Evolutionary conservation across 2,329 filamentous ascomycete species (phyloP).

Genomic region (Diaporthe citri): DNA sequence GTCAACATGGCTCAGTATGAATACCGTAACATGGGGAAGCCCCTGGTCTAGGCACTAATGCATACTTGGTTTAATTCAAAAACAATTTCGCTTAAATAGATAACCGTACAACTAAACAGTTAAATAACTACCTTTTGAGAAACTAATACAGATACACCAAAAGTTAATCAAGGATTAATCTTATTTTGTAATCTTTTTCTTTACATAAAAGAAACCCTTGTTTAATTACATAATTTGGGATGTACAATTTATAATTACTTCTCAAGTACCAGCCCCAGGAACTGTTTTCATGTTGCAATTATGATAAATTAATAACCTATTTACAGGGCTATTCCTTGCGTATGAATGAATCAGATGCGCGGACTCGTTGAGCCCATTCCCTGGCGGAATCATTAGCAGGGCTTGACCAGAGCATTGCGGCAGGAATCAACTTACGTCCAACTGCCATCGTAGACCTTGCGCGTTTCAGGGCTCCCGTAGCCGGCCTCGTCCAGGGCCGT

Average conservation of each 20-base stretch:
- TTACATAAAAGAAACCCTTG: not conserved
- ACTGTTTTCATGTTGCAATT: not conserved
- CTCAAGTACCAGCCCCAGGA: not conserved
- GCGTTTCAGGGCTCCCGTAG: constrained; percentile 74
- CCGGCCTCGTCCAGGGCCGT: constrained; percentile 85
- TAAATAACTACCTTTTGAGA: not conserved
- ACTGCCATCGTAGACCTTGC: constrained; percentile 92
- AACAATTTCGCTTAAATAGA: not conserved
- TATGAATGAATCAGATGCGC: constrained; percentile 72
- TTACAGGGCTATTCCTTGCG: constrained; percentile 49
- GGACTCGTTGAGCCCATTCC: constrained; percentile 77
- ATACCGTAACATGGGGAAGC: not conserved
- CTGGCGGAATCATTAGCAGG: constrained; percentile 50
- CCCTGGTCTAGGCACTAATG: constrained; percentile 1
- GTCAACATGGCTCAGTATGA: not conserved
- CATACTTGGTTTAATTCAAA: not conserved
- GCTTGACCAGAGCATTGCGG: constrained; percentile 33
- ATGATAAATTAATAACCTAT: not conserved
- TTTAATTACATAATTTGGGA: not conserved
- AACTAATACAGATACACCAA: not conserved
- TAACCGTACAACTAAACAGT: not conserved
- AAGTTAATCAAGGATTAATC: not conserved
- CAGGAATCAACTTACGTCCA: constrained; percentile 82
- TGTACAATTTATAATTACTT: not conserved
- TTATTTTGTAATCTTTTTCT: not conserved